A percentile compares a stretch with the other conserved stretches of the same genome.
Conservation (phyloP, 2,329 filamentous ascomycete genomes). For the Aspergillus texensis region DNA sequence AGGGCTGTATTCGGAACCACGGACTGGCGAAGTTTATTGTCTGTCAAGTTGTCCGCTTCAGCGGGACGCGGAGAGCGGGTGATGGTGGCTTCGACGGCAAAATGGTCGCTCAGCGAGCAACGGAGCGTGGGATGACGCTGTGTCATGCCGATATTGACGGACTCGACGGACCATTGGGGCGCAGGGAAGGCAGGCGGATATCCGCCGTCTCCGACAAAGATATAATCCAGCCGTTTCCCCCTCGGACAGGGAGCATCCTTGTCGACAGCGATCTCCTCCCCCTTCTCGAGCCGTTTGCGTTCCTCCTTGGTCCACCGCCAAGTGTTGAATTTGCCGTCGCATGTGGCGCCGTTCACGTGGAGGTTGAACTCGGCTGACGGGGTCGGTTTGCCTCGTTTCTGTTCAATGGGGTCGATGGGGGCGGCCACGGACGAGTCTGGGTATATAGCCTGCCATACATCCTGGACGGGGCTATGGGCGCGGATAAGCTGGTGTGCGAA, state of each 20-base stretch:
- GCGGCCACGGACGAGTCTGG: conserved; percentile 81
- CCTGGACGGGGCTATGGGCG: conserved; percentile 73
- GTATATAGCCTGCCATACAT: conserved; percentile 82
- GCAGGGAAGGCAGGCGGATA: conserved; percentile 33
- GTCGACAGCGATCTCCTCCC: conserved; percentile 66
- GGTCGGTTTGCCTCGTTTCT: conserved; percentile 64
- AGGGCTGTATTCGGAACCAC: conserved; percentile 32
- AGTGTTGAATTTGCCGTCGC: conserved; percentile 83
- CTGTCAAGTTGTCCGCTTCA: background rate
- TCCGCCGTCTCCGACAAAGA: conserved; percentile 71
- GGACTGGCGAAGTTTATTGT: conserved; percentile 7
- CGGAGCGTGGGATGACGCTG: conserved; percentile 76
- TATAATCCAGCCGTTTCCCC: conserved; percentile 91
- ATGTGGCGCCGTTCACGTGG: conserved; percentile 79
- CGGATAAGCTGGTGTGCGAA: conserved; percentile 83
- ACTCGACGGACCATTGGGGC: conserved; percentile 68
- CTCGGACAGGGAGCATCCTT: conserved; percentile 67
- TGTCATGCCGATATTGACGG: conserved; percentile 75
- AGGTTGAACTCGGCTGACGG: conserved; percentile 81
- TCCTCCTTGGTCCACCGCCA: conserved; percentile 83
- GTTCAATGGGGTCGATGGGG: conserved; percentile 68
- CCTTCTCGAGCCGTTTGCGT: conserved; percentile 68
- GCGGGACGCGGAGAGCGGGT: conserved; percentile 39
- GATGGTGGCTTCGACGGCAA: conserved; percentile 83
- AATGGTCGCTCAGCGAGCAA: conserved; percentile 93